phyloP scores from a whole-genome alignment of 306 rosid genomes.

The Medicago lupulina region DNA sequence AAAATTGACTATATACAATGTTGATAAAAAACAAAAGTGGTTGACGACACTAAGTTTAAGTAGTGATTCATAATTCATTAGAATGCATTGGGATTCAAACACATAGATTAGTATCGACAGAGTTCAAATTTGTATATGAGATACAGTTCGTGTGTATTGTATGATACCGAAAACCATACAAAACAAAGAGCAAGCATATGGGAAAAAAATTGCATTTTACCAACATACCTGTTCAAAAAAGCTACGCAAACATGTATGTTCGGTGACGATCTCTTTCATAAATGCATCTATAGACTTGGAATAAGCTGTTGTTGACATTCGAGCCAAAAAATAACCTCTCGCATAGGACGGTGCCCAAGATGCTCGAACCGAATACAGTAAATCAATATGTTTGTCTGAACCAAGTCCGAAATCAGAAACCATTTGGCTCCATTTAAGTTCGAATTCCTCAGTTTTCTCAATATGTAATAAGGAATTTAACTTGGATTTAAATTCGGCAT shows the following conservation, averaged over 20 bases:
- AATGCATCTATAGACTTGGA: constrained; percentile 67
- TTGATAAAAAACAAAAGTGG: neutral
- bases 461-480: constrained; percentile 68
- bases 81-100: neutral
- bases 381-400: constrained; percentile 70
- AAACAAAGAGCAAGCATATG: neutral
- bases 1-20: neutral
- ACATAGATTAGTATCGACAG: neutral
- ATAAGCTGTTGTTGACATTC: constrained; percentile 65
- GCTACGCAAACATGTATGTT: constrained; percentile 80
- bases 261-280: constrained; percentile 67
- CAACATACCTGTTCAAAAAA: constrained; percentile 83
- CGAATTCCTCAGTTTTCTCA: constrained; percentile 84
- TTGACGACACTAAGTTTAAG: too few species aligned
- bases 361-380: constrained; percentile 66
- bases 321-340: constrained; percentile 82
- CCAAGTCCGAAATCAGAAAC: constrained; percentile 68
- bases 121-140: neutral
- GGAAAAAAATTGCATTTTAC: neutral
- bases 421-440: constrained; percentile 87
- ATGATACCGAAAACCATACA: neutral
- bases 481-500: constrained; percentile 77
- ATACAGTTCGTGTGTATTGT: neutral
- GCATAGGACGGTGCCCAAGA: constrained; percentile 79
- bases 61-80: neutral